A percentile compares a stretch with the other conserved stretches of the same genome.
Evolutionary conservation across 108 stramenopile species (phyloP).

Genomic region (Pseudonitzschia delicatissima): DNA sequence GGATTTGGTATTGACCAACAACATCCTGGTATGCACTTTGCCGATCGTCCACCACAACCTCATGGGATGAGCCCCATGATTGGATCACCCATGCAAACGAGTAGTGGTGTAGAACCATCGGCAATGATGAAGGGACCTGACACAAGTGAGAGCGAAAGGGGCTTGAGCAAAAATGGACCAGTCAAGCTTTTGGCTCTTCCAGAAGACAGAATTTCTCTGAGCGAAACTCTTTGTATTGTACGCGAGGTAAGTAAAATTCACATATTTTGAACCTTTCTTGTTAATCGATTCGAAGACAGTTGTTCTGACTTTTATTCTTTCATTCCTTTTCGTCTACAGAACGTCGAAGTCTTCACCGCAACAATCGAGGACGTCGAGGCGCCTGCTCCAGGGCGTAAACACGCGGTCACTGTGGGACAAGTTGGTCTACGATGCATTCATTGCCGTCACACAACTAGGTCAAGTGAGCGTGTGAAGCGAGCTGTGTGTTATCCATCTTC

Average conservation of each 20-base stretch:
- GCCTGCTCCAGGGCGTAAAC: constrained; percentile 87
- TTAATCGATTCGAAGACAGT: too few relatives aligned
- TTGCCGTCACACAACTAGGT: constrained; percentile 63
- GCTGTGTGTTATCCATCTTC: constrained; percentile 89
- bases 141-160: background rate
- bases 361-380: constrained; percentile 78
- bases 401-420: constrained; percentile 78
- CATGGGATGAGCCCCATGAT: background rate
- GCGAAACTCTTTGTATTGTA: constrained; percentile 83
- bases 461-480: constrained; percentile 81
- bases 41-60: constrained; percentile 6
- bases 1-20: background rate
- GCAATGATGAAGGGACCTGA: background rate
- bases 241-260: constrained; percentile 51
- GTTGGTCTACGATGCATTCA: constrained; percentile 88
- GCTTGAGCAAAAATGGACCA: constrained; percentile 16
- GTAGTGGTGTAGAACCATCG: background rate
- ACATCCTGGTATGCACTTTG: constrained; percentile 5
- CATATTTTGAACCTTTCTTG: background rate
- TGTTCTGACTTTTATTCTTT: background rate
- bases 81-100: constrained; percentile 5
- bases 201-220: constrained; percentile 81
- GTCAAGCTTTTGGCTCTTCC: constrained; percentile 69
- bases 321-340: constrained; percentile 11
- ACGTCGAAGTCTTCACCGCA: constrained; percentile 87